A percentile compares a stretch with the other conserved stretches of the same genome.
phyloP scores from a whole-genome alignment of 1,284 basidiomycete species.

The Crucibulum cyathiforme region DNA sequence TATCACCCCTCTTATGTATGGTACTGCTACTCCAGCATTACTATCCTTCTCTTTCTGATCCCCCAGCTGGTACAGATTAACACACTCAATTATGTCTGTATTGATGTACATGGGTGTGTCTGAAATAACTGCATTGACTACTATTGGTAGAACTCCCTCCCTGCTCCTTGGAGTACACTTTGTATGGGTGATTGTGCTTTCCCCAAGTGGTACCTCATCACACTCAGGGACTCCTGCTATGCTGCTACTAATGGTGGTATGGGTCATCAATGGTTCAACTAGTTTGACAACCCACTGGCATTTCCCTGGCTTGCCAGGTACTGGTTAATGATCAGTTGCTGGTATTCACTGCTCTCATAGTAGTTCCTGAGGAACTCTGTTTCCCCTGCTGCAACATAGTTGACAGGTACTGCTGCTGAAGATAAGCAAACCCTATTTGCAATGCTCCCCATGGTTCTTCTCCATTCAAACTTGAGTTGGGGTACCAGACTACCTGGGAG shows the following conservation, averaged over 20 bases:
- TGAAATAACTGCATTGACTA: neutral
- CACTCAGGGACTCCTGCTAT: neutral
- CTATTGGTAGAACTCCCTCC: neutral
- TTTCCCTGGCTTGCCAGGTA: constrained; percentile 1
- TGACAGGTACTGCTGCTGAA: too few species aligned
- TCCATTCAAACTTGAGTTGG: neutral
- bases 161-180: neutral
- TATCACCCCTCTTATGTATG: neutral
- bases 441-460: neutral
- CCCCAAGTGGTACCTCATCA: neutral
- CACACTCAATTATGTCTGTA: neutral
- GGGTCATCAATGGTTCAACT: neutral
- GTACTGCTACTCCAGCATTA: neutral
- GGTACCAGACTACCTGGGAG: neutral
- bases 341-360: neutral
- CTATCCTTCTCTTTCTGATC: neutral
- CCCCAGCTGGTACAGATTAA: neutral
- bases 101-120: neutral
- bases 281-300: neutral
- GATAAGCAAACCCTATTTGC: neutral
- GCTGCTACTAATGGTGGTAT: neutral
- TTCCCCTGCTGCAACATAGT: neutral
- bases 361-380: neutral
- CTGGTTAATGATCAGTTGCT: neutral
- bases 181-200: neutral